Conservation (phyloP, 1,284 basidiomycete species). For the Apiotrichum akiyoshidainum region DNA sequence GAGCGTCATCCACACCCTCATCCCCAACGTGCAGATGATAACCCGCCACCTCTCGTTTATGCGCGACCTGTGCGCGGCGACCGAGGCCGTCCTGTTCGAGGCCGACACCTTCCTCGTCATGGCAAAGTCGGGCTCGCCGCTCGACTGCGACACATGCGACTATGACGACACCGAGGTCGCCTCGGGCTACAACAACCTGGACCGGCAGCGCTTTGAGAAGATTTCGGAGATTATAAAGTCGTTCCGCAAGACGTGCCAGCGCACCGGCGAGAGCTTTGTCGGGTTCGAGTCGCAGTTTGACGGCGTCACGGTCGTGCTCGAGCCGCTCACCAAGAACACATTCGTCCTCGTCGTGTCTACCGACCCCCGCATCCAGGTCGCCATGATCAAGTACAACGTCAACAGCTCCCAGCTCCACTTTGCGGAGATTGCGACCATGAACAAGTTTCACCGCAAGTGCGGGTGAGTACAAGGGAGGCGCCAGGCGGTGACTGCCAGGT, state of each 20-base stretch:
- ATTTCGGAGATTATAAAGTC: slow-evolving; percentile 93
- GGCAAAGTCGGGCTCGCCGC: slow-evolving; percentile 55
- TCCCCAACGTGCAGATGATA: slow-evolving; percentile 88
- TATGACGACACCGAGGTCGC: slow-evolving; percentile 36
- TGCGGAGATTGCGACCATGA: slow-evolving; percentile 45
- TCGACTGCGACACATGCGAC: slow-evolving; percentile 43
- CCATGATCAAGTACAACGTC: slow-evolving; percentile 54
- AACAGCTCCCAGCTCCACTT: slow-evolving; percentile 52
- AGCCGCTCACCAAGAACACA: slow-evolving; percentile 89
- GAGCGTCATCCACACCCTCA: slow-evolving; percentile 90
- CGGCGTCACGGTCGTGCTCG: slow-evolving; percentile 80
- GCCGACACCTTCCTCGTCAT: slow-evolving; percentile 96
- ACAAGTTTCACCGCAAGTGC: slow-evolving; percentile 43
- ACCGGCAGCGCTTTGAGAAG: slow-evolving; percentile 85
- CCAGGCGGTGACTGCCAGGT: too few species aligned
- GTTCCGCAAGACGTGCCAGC: slow-evolving; percentile 83
- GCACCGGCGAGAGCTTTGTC: slow-evolving; percentile 68
- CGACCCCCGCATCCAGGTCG: slow-evolving; percentile 70
- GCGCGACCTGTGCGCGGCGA: slow-evolving; percentile 77
- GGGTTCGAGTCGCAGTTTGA: slow-evolving; percentile 72
- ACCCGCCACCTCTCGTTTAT: slow-evolving; percentile 80
- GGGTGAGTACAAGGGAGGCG: slow-evolving; percentile 27
- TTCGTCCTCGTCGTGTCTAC: slow-evolving; percentile 82
- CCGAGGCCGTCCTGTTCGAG: slow-evolving; percentile 94
- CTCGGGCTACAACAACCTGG: slow-evolving; percentile 57